These are phyloP conservation scores for Globomyces pollinis-pini DNA, from an alignment of 192 early-diverging fungal species.

Conservation along the genomic window DNA sequence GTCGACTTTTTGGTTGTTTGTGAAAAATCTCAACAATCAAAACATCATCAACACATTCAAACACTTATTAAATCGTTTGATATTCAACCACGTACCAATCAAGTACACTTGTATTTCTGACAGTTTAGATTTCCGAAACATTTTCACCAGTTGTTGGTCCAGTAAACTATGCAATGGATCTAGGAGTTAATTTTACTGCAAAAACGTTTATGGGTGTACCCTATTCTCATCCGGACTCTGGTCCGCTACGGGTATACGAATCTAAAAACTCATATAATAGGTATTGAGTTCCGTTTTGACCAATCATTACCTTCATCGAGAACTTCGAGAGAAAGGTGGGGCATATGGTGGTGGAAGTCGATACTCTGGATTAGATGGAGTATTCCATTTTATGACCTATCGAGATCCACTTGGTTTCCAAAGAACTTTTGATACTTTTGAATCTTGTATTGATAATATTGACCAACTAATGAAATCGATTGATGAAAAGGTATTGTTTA, in stretches of 20 bases:
- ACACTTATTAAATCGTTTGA: no score
- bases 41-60: background rate
- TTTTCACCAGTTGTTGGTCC: background rate
- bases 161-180: background rate
- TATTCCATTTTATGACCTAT: constrained; percentile 88
- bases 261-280: constrained; percentile 17
- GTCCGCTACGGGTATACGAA: constrained; percentile 54
- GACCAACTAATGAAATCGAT: background rate
- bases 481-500: constrained; percentile 27
- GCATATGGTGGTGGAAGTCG: constrained; percentile 89
- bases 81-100: no score
- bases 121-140: no score
- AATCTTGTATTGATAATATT: constrained; percentile 68
- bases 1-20: constrained; percentile 7
- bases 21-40: constrained; percentile 5
- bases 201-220: constrained; percentile 70
- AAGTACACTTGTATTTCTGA: no score
- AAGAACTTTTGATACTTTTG: constrained; percentile 63
- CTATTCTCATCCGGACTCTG: constrained; percentile 73
- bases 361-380: constrained; percentile 64
- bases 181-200: constrained; percentile 67
- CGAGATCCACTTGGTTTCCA: constrained; percentile 70
- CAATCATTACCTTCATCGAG: constrained; percentile 83
- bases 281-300: constrained; percentile 76
- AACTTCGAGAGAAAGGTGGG: constrained; percentile 94